A percentile compares a stretch with the other conserved stretches of the same genome.
Evolutionary conservation across 1,284 basidiomycete genomes (phyloP).

Genomic region (Apiotrichum siamense): DNA sequence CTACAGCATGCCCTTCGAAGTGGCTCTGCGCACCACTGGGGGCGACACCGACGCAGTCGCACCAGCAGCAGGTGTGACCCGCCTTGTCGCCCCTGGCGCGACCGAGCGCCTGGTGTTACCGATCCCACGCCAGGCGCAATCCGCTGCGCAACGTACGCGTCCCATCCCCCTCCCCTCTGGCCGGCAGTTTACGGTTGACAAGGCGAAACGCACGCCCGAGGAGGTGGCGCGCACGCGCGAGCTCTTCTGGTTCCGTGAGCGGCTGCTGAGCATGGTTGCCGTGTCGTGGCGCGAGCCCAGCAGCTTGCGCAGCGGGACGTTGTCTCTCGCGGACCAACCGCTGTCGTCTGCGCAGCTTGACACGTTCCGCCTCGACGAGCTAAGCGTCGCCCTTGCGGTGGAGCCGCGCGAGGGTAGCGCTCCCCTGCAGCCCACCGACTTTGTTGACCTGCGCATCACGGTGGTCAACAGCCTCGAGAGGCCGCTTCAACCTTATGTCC

Average conservation of each 20-base stretch:
- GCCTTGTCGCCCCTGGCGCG: slow-evolving; percentile 72
- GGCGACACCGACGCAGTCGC: not conserved
- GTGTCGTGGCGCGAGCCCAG: slow-evolving; percentile 81
- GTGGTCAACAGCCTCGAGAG: slow-evolving; percentile 56
- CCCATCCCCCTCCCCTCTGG: slow-evolving; percentile 78
- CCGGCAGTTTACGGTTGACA: slow-evolving; percentile 86
- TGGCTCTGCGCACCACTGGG: slow-evolving; percentile 58
- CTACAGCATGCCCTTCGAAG: slow-evolving; percentile 81
- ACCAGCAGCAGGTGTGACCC: slow-evolving; percentile 47
- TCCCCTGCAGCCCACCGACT: slow-evolving; percentile 52
- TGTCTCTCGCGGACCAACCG: slow-evolving; percentile 68
- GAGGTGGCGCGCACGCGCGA: slow-evolving; percentile 63
- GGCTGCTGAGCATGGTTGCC: slow-evolving; percentile 62
- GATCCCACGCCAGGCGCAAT: slow-evolving; percentile 61
- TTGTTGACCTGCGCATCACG: slow-evolving; percentile 50
- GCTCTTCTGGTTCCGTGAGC: slow-evolving; percentile 91
- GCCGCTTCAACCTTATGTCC: slow-evolving; percentile 27
- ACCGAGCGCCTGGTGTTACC: slow-evolving; percentile 74
- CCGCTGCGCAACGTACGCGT: slow-evolving; percentile 55
- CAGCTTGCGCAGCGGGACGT: slow-evolving; percentile 63
- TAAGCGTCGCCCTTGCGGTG: slow-evolving; percentile 52
- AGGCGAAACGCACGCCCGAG: slow-evolving; percentile 57
- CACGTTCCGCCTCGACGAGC: slow-evolving; percentile 59
- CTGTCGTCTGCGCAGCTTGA: slow-evolving; percentile 71
- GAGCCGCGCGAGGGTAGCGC: slow-evolving; percentile 39